phyloP scores from a whole-genome alignment of 2,329 filamentous ascomycete genomes.

The Truncatella angustata region DNA sequence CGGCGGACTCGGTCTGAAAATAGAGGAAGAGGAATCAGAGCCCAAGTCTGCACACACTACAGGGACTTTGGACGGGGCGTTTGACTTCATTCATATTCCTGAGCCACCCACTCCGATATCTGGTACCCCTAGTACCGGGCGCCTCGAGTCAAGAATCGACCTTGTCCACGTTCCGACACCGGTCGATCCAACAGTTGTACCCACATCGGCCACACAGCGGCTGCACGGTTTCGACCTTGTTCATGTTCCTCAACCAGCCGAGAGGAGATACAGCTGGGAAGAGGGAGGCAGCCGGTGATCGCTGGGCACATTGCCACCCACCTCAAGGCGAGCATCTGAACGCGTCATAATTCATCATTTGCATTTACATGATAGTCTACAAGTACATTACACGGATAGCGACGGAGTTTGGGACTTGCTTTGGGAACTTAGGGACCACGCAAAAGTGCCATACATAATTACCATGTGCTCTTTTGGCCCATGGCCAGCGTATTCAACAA shows the following conservation, averaged over 20 bases:
- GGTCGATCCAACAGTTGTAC: neutral
- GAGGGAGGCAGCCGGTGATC: constrained; percentile 5
- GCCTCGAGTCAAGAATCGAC: constrained; percentile 3
- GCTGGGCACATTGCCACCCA: no score
- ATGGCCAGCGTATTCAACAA: no score
- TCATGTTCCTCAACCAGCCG: constrained; percentile 30
- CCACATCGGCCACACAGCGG: constrained; percentile 12
- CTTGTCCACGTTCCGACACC: constrained; percentile 10
- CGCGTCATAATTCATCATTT: no score
- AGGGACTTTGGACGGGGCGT: constrained; percentile 1
- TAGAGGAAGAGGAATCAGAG: constrained; percentile 2
- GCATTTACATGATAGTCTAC: no score
- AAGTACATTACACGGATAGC: neutral
- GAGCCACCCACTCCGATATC: constrained; percentile 1
- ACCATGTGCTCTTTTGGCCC: no score
- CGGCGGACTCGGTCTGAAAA: neutral
- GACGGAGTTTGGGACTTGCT: constrained; percentile 1
- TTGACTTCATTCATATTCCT: constrained; percentile 11
- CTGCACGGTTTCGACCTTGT: constrained; percentile 29
- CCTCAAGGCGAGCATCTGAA: no score
- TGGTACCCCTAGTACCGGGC: neutral
- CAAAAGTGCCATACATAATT: no score
- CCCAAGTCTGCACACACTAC: neutral
- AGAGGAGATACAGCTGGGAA: constrained; percentile 33
- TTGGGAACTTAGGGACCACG: neutral